phyloP scores from a whole-genome alignment of 257 asterid species.

The Salvia rosmarinus region DNA sequence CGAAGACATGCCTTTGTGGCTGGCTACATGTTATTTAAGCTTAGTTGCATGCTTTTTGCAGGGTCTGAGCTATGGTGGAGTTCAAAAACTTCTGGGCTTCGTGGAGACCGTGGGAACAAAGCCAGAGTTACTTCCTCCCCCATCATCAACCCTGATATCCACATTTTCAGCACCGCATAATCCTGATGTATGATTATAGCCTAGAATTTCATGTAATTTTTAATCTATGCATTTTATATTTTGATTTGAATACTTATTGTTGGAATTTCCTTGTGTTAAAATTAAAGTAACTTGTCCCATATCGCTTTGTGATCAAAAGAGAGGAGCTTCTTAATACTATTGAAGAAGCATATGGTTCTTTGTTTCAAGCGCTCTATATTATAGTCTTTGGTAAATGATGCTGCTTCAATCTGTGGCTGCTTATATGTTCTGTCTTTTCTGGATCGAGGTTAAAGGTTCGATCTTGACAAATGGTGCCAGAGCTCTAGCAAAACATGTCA shows the following conservation, averaged over 20 bases:
- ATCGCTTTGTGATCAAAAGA: no score
- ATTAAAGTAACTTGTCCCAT: no score
- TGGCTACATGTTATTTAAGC: conserved; percentile 4
- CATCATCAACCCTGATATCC: conserved; percentile 56
- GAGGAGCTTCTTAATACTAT: no score
- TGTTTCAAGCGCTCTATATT: no score
- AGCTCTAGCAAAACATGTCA: conserved; percentile 78
- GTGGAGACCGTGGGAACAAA: conserved; percentile 61
- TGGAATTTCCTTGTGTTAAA: no score
- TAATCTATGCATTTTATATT: conserved; percentile 1
- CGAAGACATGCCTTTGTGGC: background rate
- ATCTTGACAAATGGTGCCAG: conserved; percentile 79
- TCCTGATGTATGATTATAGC: conserved; percentile 58
- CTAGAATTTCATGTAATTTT: conserved; percentile 21
- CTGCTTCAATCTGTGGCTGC: no score
- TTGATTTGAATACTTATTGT: conserved; percentile 8
- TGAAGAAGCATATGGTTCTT: no score
- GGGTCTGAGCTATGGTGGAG: conserved; percentile 71
- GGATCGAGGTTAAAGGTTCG: conserved; percentile 68
- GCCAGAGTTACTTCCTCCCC: conserved; percentile 66
- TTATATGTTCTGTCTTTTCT: no score
- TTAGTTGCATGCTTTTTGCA: conserved; percentile 36
- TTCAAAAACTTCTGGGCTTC: conserved; percentile 69
- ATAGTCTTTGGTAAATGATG: conserved; percentile 22
- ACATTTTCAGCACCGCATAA: conserved; percentile 60